Base-by-base conservation (phyloP, 179 eudicot species). In the Amaranthus tricolor region DNA sequence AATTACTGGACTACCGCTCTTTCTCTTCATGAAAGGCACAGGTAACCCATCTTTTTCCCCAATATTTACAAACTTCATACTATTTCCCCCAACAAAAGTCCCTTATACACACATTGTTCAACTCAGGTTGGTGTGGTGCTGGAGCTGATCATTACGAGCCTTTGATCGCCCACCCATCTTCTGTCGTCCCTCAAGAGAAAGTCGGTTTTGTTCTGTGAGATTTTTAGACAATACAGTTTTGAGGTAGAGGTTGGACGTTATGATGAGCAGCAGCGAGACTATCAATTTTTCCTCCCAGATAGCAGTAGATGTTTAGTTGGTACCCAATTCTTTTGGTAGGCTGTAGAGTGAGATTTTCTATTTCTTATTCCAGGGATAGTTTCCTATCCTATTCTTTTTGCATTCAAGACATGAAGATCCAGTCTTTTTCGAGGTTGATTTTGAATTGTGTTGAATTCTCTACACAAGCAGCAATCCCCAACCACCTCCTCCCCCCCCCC, bases 81-180 rank as follows among this genome's bases (percentile, higher is more conserved):
- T 45, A 15, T 71, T n/a, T 44, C 47, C 59, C 10, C 24, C 49
- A 12, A 16, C 21, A 62, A n/a, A 62, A 40, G 3, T 59, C 31
- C n/a, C 21, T 68, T 12, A 40, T 50, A 24, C 54, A 10, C 6
- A 7, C 15, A 21, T 57, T 71, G 31, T 47, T 49, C 48, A 52
- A 20, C 55, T 19, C 89, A 89, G 95, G 97, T 70, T 94, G 98
- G 97, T 94, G 97, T 73, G 96, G 97, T 47, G 97, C 94, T 6
- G 98, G 98, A 77, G 98, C 84, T 24, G 98, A 94, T 74, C 98
- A 91, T 79, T 94, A 94, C 13, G 98, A 91, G 85, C 98, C 98
- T 61, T 83, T 94, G 70, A 82, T 89, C 47, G 97, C 98, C 24
- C 88, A 86, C 72, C 86, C 89, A 9, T 89, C 85, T 52, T 7